phyloP scores from a whole-genome alignment of 176 grass and related monocot genomes.

The Bothriochloa decipiens region DNA sequence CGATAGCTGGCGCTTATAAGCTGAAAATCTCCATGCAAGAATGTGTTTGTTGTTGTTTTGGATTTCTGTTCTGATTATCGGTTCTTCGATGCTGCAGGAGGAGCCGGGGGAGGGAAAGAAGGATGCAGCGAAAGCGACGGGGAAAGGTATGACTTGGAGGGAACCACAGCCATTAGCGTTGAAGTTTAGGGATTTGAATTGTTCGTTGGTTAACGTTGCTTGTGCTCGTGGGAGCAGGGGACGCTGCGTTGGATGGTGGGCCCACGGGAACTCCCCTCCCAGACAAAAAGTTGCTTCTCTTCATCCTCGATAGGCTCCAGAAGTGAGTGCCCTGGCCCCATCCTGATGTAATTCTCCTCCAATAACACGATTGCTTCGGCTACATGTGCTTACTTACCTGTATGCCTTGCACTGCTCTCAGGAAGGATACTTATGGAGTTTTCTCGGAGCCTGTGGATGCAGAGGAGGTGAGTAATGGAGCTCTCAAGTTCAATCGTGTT shows the following conservation, averaged over 20 bases:
- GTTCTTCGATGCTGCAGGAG: constrained; percentile 42
- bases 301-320: constrained; percentile 77
- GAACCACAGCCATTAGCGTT: constrained; percentile 55
- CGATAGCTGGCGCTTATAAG: background rate
- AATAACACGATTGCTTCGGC: constrained; percentile 28
- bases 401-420: constrained; percentile 44
- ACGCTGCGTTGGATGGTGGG: constrained; percentile 53
- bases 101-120: constrained; percentile 32
- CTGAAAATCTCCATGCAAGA: background rate
- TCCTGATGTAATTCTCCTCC: constrained; percentile 42
- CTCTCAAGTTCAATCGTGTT: constrained; percentile 25
- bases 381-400: constrained; percentile 32
- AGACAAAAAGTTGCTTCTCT: constrained; percentile 72
- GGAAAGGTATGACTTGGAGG: constrained; percentile 69
- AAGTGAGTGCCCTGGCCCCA: constrained; percentile 69
- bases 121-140: constrained; percentile 62
- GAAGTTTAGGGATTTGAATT: constrained; percentile 52
- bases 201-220: constrained; percentile 42
- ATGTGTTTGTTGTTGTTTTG: constrained; percentile 4
- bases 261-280: constrained; percentile 61
- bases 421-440: constrained; percentile 78
- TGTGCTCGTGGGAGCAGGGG: constrained; percentile 57
- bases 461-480: constrained; percentile 56
- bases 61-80: constrained; percentile 27
- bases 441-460: constrained; percentile 72